Percentiles rank a stretch among this genome's conserved stretches.
phyloP scores from a whole-genome alignment of 805 yeast species.

The Yamadazyma olivae region DNA sequence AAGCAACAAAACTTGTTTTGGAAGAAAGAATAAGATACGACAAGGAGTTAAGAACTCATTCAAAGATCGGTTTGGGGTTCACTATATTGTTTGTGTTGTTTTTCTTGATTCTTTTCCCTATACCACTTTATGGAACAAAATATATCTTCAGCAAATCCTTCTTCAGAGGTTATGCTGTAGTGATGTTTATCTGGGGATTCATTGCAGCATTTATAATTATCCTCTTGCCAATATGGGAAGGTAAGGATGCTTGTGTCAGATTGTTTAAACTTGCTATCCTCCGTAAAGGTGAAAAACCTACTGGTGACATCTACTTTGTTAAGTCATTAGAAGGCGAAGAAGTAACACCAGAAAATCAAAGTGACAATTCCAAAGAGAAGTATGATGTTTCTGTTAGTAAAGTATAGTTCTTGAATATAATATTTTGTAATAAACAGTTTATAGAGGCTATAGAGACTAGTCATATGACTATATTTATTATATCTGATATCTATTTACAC shows the following conservation, averaged over 20 bases:
- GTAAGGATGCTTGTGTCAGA: conserved; percentile 50
- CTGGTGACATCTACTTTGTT: conserved; percentile 11
- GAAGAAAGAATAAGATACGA: conserved; percentile 18
- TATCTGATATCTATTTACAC: too few relatives aligned
- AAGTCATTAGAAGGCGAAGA: conserved; percentile 5
- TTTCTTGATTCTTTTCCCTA: conserved; percentile 19
- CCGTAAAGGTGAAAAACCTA: conserved; percentile 7
- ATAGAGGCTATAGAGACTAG: too few relatives aligned
- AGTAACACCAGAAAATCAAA: neutral
- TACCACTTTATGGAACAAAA: conserved; percentile 56
- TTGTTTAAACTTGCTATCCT: conserved; percentile 6
- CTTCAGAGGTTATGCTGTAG: conserved; percentile 24
- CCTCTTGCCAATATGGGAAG: conserved; percentile 67
- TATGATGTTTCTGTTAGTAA: conserved; percentile 1
- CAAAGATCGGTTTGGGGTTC: conserved; percentile 22
- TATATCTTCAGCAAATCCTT: conserved; percentile 41
- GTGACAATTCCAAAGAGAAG: conserved; percentile 1
- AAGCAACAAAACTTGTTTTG: conserved; percentile 22
- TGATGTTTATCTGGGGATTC: conserved; percentile 23
- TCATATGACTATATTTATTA: too few relatives aligned
- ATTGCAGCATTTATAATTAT: conserved; percentile 18
- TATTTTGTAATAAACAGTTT: too few relatives aligned
- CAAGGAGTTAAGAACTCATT: conserved; percentile 17
- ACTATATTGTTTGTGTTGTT: conserved; percentile 19
- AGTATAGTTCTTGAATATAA: too few relatives aligned